These are phyloP conservation scores for Setaria italica DNA, from an alignment of 202 grass and related monocot genomes.

Conservation along the genomic window DNA sequence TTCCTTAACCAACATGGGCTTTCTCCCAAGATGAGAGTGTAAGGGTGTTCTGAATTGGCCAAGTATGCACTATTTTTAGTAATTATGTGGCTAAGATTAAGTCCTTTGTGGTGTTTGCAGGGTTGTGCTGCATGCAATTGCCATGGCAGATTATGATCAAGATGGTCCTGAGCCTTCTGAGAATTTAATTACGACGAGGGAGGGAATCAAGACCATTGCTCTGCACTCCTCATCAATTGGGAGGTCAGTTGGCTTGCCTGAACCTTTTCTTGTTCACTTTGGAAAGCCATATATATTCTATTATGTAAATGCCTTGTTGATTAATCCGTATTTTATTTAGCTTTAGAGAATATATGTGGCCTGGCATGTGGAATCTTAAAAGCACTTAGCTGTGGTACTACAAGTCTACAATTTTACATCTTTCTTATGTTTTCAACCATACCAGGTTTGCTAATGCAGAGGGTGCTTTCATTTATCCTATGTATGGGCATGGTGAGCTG, in stretches of 20 bases:
- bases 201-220: slow-evolving; percentile 76
- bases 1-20: slow-evolving; percentile 76
- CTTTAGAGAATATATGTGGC: slow-evolving; percentile 15
- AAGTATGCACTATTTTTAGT: slow-evolving; percentile 41
- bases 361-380: slow-evolving; percentile 4
- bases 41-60: slow-evolving; percentile 39
- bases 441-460: slow-evolving; percentile 88
- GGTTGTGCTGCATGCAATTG: slow-evolving; percentile 90
- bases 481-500: slow-evolving; percentile 96
- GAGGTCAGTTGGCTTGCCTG: slow-evolving; percentile 64
- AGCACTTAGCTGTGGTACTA: not conserved
- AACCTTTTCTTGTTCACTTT: slow-evolving; percentile 37
- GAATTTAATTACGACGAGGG: slow-evolving; percentile 68
- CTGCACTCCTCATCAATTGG: slow-evolving; percentile 83
- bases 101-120: slow-evolving; percentile 50
- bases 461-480: slow-evolving; percentile 92
- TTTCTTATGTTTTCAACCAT: not conserved
- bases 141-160: slow-evolving; percentile 84
- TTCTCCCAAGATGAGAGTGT: slow-evolving; percentile 84
- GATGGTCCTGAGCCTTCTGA: slow-evolving; percentile 53
- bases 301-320: slow-evolving; percentile 28
- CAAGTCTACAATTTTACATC: not conserved
- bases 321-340: not conserved
- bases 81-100: slow-evolving; percentile 25
- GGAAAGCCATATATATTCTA: slow-evolving; percentile 15